Conservation (phyloP, 345 rosid genomes). For the Arabis hirsuta region DNA sequence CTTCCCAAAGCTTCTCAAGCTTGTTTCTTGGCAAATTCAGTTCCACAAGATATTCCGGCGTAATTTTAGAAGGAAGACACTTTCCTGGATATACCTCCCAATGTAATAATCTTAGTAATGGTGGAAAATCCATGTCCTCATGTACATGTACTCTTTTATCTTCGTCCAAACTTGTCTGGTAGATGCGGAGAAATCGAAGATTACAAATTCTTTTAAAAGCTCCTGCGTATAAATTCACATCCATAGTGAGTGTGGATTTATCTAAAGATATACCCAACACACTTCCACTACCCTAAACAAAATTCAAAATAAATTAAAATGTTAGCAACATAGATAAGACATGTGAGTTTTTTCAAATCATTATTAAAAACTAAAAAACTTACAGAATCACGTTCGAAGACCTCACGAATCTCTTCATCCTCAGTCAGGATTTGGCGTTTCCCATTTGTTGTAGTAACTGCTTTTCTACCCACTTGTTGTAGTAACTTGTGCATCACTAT, state of each 20-base stretch:
- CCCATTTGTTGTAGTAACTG: too few species aligned
- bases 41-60: slow-evolving; percentile 23
- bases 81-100: slow-evolving; percentile 37
- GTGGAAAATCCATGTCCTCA: slow-evolving; percentile 14
- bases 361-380: not conserved
- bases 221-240: too few species aligned
- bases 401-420: slow-evolving; percentile 29
- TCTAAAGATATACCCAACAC: too few species aligned
- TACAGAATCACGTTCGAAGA: slow-evolving; percentile 10
- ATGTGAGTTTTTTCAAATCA: not conserved
- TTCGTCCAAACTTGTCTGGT: not conserved
- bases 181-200: slow-evolving; percentile 27
- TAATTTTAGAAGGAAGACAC: slow-evolving; percentile 25
- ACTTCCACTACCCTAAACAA: too few species aligned
- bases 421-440: slow-evolving; percentile 28
- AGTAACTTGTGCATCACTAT: slow-evolving; percentile 44
- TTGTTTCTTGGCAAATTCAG: not conserved
- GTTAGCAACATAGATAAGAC: slow-evolving; percentile 28
- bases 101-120: slow-evolving; percentile 23
- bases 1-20: too few species aligned
- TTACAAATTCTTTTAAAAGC: slow-evolving; percentile 1
- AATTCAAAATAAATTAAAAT: too few species aligned
- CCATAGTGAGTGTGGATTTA: too few species aligned
- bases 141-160: not conserved
- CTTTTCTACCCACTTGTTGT: slow-evolving; percentile 34